Percentiles rank a stretch among this genome's conserved stretches.
These are phyloP conservation scores for Zhuliangozyma blackwelliae DNA, from an alignment of 1,139 yeast species.

Conservation along the genomic window DNA sequence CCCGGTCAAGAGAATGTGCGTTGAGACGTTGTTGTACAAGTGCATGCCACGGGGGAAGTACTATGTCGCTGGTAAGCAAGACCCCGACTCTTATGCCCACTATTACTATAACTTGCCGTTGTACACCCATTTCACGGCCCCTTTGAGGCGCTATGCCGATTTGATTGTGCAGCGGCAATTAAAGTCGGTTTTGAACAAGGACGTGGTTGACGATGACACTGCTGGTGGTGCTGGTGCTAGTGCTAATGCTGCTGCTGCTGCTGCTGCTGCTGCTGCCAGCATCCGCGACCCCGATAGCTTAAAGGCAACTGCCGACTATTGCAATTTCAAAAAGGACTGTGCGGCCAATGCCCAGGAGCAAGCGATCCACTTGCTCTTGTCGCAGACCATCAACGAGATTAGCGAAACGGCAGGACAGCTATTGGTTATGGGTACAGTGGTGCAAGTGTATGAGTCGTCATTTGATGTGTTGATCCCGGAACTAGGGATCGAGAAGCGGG, in stretches of 20 bases:
- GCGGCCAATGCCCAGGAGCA: constrained; percentile 93
- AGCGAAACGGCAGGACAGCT: constrained; percentile 76
- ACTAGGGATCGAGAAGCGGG: constrained; percentile 94
- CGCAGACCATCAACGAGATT: constrained; percentile 80
- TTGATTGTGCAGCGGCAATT: constrained; percentile 89
- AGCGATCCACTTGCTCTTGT: constrained; percentile 79
- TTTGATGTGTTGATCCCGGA: constrained; percentile 94
- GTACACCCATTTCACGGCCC: constrained; percentile 92
- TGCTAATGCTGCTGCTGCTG: too few species aligned
- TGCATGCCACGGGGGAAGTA: constrained; percentile 84
- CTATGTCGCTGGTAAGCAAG: constrained; percentile 83
- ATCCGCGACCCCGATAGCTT: constrained; percentile 59
- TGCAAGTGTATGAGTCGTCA: constrained; percentile 93
- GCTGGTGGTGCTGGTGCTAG: too few species aligned
- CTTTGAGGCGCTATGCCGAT: constrained; percentile 89
- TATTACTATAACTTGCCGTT: constrained; percentile 78
- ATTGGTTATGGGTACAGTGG: constrained; percentile 78
- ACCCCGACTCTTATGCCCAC: constrained; percentile 73
- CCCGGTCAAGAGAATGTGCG: constrained; percentile 61
- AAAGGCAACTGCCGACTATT: constrained; percentile 82
- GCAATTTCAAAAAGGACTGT: constrained; percentile 93
- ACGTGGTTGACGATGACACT: constrained; percentile 9
- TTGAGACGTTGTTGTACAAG: constrained; percentile 77
- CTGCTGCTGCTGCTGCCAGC: too few species aligned
- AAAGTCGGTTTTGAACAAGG: constrained; percentile 53